Base-by-base conservation (phyloP, 148 eudicot species). In the Oxyria digyna region DNA sequence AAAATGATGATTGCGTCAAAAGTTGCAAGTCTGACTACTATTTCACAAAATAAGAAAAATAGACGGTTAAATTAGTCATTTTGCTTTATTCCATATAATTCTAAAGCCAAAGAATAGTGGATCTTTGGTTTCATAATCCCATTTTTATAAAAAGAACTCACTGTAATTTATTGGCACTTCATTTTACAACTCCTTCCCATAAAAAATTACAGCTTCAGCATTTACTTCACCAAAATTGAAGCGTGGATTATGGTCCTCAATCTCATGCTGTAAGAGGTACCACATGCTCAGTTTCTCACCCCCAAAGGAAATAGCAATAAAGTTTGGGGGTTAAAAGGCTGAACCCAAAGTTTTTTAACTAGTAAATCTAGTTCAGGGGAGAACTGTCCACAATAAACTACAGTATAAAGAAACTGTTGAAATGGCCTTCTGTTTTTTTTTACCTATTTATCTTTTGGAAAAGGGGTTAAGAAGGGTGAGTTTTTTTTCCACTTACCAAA, bases 261-360 rank as follows among this genome's bases (percentile, higher is more conserved):
- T 70, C 67, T 70, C 66, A 54, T 70, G 65, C 7, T 59, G 27
- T 17, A 64, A n/a, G n/a, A n/a, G n/a, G n/a, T n/a, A n/a, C n/a
- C n/a, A n/a, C n/a, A n/a, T n/a, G n/a, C n/a, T n/a, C n/a, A n/a
- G n/a, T n/a, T n/a, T n/a, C n/a, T n/a, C n/a, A n/a, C n/a, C n/a
- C n/a, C n/a, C n/a, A n/a, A n/a, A n/a, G n/a, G n/a, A n/a, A n/a
- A n/a, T n/a, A n/a, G n/a, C n/a, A n/a, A n/a, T n/a, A n/a, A n/a
- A n/a, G n/a, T n/a, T 41, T 2, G 15, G 18, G 55, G 42, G 31
- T 38, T 35, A 38, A 70, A 52, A 70, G 35, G 20, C 31, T 13
- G 37, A 40, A 52, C 67, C 40, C 45, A 69, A 69, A 20, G 31
- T 15, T 64, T 64, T 17, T n/a, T 32, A 29, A 63, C 10, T 6